These are phyloP conservation scores for Arctostaphylos glauca DNA, from an alignment of 148 eudicot species.

Conservation along the genomic window DNA sequence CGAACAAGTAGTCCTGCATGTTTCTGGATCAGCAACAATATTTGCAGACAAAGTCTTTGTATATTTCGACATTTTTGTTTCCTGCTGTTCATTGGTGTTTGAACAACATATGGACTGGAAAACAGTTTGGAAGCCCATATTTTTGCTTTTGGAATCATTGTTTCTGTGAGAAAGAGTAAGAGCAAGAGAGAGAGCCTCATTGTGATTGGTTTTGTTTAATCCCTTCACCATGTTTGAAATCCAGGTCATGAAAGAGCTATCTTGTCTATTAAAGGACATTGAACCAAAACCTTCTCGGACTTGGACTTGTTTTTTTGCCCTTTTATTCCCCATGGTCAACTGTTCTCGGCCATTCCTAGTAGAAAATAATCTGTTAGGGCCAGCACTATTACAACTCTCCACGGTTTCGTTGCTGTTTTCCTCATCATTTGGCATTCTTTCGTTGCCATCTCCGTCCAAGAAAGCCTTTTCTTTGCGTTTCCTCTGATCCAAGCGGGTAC, in stretches of 20 bases:
- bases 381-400: slow-evolving; percentile 54
- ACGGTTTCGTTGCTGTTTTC: slow-evolving; percentile 50
- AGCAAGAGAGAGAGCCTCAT: slow-evolving; percentile 30
- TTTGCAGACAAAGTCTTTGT: neutral
- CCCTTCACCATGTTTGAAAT: slow-evolving; percentile 72
- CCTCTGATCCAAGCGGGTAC: slow-evolving; percentile 12
- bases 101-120: slow-evolving; percentile 46
- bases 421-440: slow-evolving; percentile 25
- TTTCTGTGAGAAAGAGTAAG: slow-evolving; percentile 24
- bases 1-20: neutral
- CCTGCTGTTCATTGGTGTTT: slow-evolving; percentile 14
- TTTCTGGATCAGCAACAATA: neutral
- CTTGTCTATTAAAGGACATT: slow-evolving; percentile 21
- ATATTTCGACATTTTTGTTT: slow-evolving; percentile 2
- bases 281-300: slow-evolving; percentile 22
- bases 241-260: slow-evolving; percentile 71
- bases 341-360: slow-evolving; percentile 32
- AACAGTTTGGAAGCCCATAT: slow-evolving; percentile 45
- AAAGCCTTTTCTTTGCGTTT: slow-evolving; percentile 47
- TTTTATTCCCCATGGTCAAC: slow-evolving; percentile 33
- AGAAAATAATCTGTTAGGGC: slow-evolving; percentile 21
- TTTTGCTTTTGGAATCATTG: slow-evolving; percentile 15
- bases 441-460: slow-evolving; percentile 26
- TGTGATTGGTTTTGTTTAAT: slow-evolving; percentile 23
- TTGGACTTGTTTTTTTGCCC: slow-evolving; percentile 33